Conservation (phyloP, 768 basidiomycete genomes). For the Phanerochaete sordida region DNA sequence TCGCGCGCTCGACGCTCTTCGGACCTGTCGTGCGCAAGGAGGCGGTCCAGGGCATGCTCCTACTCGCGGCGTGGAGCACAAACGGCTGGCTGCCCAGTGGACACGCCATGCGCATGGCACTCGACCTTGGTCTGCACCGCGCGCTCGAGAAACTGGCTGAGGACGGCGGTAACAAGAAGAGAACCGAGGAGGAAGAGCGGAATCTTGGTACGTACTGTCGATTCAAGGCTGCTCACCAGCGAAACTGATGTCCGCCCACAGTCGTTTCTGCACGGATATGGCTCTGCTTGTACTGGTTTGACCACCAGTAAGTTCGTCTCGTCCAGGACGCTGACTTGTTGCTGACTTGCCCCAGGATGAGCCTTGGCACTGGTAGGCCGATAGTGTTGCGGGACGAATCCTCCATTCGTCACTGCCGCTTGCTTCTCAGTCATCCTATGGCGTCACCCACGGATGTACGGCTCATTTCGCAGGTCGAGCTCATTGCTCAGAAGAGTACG, state of each 20-base stretch:
- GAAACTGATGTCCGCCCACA: slow-evolving; percentile 26
- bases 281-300: slow-evolving; percentile 95
- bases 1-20: slow-evolving; percentile 90
- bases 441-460: slow-evolving; percentile 87
- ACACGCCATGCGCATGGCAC: slow-evolving; percentile 94
- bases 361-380: slow-evolving; percentile 87
- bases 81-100: slow-evolving; percentile 95
- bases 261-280: slow-evolving; percentile 92
- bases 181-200: slow-evolving; percentile 82
- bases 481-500: slow-evolving; percentile 89
- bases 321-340: neutral
- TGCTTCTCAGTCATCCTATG: slow-evolving; percentile 83
- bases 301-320: slow-evolving; percentile 73
- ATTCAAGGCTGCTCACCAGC: neutral
- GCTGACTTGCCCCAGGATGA: slow-evolving; percentile 56
- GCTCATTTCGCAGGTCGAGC: slow-evolving; percentile 81
- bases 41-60: slow-evolving; percentile 91
- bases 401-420: slow-evolving; percentile 79
- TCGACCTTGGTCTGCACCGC: slow-evolving; percentile 90
- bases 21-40: slow-evolving; percentile 93
- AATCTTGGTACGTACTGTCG: slow-evolving; percentile 61
- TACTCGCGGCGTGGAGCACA: slow-evolving; percentile 91
- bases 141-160: slow-evolving; percentile 91
- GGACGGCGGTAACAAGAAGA: slow-evolving; percentile 50
- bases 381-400: slow-evolving; percentile 87